These are phyloP conservation scores for Penicillium sp. DNA, from an alignment of 2,329 filamentous ascomycete species.

Conservation along the genomic window DNA sequence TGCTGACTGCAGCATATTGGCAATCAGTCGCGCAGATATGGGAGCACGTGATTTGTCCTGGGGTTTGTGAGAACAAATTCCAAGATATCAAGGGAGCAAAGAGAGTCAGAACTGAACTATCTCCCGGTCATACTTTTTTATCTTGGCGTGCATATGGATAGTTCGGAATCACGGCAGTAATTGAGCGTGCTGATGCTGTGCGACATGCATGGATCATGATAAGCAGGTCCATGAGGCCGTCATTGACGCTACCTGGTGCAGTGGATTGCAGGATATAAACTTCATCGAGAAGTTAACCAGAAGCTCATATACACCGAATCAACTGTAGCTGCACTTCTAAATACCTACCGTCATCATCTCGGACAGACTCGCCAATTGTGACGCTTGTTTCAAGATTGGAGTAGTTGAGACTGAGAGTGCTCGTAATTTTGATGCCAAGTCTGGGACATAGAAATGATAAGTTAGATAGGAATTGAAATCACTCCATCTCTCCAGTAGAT, in stretches of 20 bases:
- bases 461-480: not conserved
- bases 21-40: slow-evolving; percentile 91
- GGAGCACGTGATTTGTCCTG: slow-evolving; percentile 82
- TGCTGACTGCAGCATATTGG: slow-evolving; percentile 94
- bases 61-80: not conserved
- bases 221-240: slow-evolving; percentile 93
- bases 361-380: slow-evolving; percentile 90
- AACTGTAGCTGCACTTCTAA: slow-evolving; percentile 6
- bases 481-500: not conserved
- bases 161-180: slow-evolving; percentile 92
- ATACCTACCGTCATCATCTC: slow-evolving; percentile 79
- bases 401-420: slow-evolving; percentile 65
- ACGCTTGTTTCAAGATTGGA: slow-evolving; percentile 63
- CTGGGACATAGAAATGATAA: slow-evolving; percentile 32
- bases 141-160: slow-evolving; percentile 96
- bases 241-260: slow-evolving; percentile 91
- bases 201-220: slow-evolving; percentile 98
- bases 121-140: slow-evolving; percentile 61
- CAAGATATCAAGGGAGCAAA: not conserved
- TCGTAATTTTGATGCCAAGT: slow-evolving; percentile 63
- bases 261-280: slow-evolving; percentile 97
- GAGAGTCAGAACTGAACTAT: not conserved
- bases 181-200: slow-evolving; percentile 77
- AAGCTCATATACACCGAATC: slow-evolving; percentile 10
- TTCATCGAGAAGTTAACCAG: slow-evolving; percentile 24